These are phyloP conservation scores for Pittosporum tobira DNA, from an alignment of 129 eudicot genomes.

Conservation along the genomic window DNA sequence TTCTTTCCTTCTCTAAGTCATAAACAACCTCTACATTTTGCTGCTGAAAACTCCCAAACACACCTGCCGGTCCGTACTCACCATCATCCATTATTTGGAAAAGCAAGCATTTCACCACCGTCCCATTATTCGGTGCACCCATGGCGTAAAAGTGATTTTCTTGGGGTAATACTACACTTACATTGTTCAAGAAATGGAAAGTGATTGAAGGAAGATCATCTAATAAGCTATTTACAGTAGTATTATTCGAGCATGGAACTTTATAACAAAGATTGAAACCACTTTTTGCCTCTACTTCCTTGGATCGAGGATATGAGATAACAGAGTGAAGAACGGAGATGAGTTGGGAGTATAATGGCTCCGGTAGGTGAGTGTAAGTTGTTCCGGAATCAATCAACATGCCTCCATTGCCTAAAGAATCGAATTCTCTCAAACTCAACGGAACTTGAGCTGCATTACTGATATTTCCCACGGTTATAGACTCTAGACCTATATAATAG, in stretches of 20 bases:
- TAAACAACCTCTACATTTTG: slow-evolving; percentile 77
- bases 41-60: slow-evolving; percentile 76
- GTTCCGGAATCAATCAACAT: slow-evolving; percentile 80
- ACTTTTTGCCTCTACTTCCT: slow-evolving; percentile 34
- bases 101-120: slow-evolving; percentile 58
- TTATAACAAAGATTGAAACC: slow-evolving; percentile 61
- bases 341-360: slow-evolving; percentile 52
- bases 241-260: slow-evolving; percentile 42
- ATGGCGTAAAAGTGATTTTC: slow-evolving; percentile 55
- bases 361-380: slow-evolving; percentile 65
- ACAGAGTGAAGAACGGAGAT: slow-evolving; percentile 26
- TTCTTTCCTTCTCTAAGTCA: slow-evolving; percentile 66
- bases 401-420: slow-evolving; percentile 59
- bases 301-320: slow-evolving; percentile 47
- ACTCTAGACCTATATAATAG: slow-evolving; percentile 62
- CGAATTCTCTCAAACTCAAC: slow-evolving; percentile 46
- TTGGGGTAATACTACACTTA: slow-evolving; percentile 50
- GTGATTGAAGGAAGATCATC: slow-evolving; percentile 60
- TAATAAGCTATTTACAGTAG: slow-evolving; percentile 12
- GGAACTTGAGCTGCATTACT: slow-evolving; percentile 36
- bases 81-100: slow-evolving; percentile 56
- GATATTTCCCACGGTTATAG: slow-evolving; percentile 36
- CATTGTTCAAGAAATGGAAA: slow-evolving; percentile 65
- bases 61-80: slow-evolving; percentile 59
- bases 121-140: slow-evolving; percentile 48